phyloP scores from a whole-genome alignment of 306 rosid genomes.

The Gleditsia sinensis region DNA sequence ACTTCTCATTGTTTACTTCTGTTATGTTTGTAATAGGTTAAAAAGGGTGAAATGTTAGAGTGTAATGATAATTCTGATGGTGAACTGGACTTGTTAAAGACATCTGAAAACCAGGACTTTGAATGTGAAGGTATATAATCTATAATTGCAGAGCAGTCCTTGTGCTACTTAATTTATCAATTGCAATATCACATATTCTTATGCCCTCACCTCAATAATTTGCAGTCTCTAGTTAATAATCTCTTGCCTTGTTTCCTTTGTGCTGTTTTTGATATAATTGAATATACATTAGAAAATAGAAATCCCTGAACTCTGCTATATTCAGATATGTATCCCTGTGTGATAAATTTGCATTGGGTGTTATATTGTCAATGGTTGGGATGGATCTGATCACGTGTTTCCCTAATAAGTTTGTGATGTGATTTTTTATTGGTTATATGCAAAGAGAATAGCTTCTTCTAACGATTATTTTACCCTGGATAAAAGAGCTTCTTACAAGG shows the following conservation, averaged over 20 bases:
- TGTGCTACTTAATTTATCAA: slow-evolving; percentile 16
- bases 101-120: slow-evolving; percentile 41
- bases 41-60: slow-evolving; percentile 55
- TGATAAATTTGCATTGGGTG: not conserved
- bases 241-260: not conserved
- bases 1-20: slow-evolving; percentile 28
- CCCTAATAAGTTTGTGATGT: not conserved
- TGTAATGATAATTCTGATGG: slow-evolving; percentile 38
- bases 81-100: slow-evolving; percentile 45
- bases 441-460: not conserved
- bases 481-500: not conserved
- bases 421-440: not conserved
- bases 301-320: not conserved
- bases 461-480: too few relatives aligned
- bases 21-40: slow-evolving; percentile 55
- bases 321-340: not conserved
- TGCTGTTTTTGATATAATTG: not conserved
- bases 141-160: not conserved
- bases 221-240: not conserved
- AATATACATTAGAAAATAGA: not conserved
- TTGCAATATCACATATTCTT: not conserved
- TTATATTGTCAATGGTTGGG: not conserved
- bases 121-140: slow-evolving; percentile 60
- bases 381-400: not conserved
- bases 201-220: not conserved